phyloP scores from a whole-genome alignment of 1,139 yeast species.

The Diutina neorugosa region DNA sequence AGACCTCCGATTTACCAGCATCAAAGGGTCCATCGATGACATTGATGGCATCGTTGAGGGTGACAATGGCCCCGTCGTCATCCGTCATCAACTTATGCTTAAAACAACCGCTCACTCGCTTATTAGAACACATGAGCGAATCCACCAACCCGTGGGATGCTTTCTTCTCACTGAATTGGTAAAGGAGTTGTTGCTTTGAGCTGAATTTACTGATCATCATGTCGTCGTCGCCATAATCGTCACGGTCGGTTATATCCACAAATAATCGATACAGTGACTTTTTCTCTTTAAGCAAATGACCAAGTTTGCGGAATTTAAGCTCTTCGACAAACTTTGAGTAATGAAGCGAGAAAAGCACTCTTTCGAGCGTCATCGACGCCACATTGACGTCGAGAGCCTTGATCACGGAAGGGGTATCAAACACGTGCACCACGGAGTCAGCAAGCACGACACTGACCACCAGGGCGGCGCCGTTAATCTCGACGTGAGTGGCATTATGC shows the following conservation, averaged over 20 bases:
- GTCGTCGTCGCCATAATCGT: conserved; percentile 18
- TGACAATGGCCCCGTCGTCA: neutral
- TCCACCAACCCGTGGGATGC: neutral
- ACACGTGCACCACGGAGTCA: conserved; percentile 55
- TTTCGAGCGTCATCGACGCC: conserved; percentile 51
- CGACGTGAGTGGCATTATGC: neutral
- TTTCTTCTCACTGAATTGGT: conserved; percentile 42
- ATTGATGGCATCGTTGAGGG: conserved; percentile 26
- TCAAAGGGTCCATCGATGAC: conserved; percentile 35
- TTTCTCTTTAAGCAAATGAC: conserved; percentile 43
- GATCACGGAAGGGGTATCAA: conserved; percentile 22
- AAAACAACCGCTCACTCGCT: conserved; percentile 30
- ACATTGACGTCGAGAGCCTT: conserved; percentile 15
- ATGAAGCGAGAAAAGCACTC: conserved; percentile 60
- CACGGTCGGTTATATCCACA: conserved; percentile 31
- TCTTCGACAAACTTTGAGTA: conserved; percentile 61
- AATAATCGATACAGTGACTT: conserved; percentile 45
- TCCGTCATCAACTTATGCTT: conserved; percentile 19
- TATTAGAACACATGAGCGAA: conserved; percentile 18
- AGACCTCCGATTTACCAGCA: conserved; percentile 45
- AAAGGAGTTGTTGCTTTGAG: conserved; percentile 32
- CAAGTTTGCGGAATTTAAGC: conserved; percentile 48
- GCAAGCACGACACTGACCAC: conserved; percentile 30
- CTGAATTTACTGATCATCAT: conserved; percentile 8
- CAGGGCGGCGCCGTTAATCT: neutral